Percentiles rank a stretch among this genome's conserved stretches.
phyloP scores from a whole-genome alignment of 305 asterid species.

The Fraxinus paxiana region DNA sequence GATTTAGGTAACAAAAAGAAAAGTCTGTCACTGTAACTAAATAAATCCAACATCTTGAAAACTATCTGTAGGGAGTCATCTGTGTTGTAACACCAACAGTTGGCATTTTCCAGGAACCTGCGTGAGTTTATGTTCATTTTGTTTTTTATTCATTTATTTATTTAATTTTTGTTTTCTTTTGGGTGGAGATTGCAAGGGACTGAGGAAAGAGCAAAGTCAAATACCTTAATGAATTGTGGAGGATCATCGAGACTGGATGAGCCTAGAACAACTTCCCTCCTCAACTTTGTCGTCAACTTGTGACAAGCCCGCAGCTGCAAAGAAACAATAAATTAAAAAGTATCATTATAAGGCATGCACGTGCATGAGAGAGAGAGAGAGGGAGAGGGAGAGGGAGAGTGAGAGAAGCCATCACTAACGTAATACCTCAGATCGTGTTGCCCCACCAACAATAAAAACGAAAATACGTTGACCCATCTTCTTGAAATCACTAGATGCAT shows the following conservation, averaged over 20 bases:
- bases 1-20: not conserved
- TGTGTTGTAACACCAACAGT: not conserved
- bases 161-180: no score
- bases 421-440: conserved; percentile 92
- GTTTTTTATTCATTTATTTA: no score
- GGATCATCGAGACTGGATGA: conserved; percentile 98
- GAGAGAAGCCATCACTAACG: not conserved
- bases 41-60: not conserved
- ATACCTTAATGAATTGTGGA: conserved; percentile 85
- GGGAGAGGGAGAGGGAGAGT: not conserved
- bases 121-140: not conserved
- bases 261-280: conserved; percentile 84
- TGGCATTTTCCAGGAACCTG: not conserved
- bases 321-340: not conserved
- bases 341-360: not conserved
- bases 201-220: conserved; percentile 16
- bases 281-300: conserved; percentile 72
- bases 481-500: conserved; percentile 86
- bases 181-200: not conserved
- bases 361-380: not conserved
- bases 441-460: conserved; percentile 96
- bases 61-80: not conserved
- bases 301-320: conserved; percentile 94
- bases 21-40: not conserved
- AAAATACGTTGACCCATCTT: conserved; percentile 94